phyloP scores from a whole-genome alignment of 73 alveolate genomes.

The Blepharisma stoltei region DNA sequence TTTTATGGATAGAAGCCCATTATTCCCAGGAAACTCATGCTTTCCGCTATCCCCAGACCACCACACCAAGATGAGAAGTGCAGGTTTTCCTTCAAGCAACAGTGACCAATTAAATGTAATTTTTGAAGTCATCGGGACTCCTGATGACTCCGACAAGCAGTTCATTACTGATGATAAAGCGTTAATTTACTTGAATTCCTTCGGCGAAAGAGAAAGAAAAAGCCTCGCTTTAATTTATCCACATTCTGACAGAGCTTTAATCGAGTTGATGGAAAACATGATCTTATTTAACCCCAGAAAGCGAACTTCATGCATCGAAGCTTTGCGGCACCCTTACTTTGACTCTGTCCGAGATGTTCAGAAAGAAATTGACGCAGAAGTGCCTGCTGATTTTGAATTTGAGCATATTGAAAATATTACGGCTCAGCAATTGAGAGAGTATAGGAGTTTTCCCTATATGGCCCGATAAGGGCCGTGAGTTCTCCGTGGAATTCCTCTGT shows the following conservation, averaged over 20 bases:
- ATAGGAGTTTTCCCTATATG: too few relatives aligned
- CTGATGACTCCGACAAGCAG: slow-evolving; percentile 68
- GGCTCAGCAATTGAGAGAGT: slow-evolving; percentile 43
- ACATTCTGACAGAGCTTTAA: slow-evolving; percentile 66
- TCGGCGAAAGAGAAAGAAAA: slow-evolving; percentile 55
- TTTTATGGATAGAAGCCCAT: slow-evolving; percentile 89
- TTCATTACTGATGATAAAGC: slow-evolving; percentile 87
- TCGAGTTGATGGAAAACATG: slow-evolving; percentile 63
- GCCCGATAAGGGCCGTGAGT: too few relatives aligned
- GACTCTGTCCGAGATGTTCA: slow-evolving; percentile 45
- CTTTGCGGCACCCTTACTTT: slow-evolving; percentile 69
- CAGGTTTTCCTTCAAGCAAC: slow-evolving; percentile 80
- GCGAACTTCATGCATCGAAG: slow-evolving; percentile 81
- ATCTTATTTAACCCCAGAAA: slow-evolving; percentile 68
- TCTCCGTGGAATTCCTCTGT: too few relatives aligned
- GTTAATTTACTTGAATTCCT: slow-evolving; percentile 69
- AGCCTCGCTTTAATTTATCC: slow-evolving; percentile 63
- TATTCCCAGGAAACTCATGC: slow-evolving; percentile 95
- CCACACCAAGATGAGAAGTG: slow-evolving; percentile 64
- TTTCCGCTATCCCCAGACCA: slow-evolving; percentile 90
- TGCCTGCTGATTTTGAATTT: slow-evolving; percentile 38
- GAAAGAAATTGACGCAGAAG: slow-evolving; percentile 48
- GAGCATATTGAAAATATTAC: slow-evolving; percentile 49
- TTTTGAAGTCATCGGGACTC: slow-evolving; percentile 87
- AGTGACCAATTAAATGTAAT: slow-evolving; percentile 87